phyloP scores from a whole-genome alignment of 2,329 filamentous ascomycete genomes.

The Curvularia eragrostidis region DNA sequence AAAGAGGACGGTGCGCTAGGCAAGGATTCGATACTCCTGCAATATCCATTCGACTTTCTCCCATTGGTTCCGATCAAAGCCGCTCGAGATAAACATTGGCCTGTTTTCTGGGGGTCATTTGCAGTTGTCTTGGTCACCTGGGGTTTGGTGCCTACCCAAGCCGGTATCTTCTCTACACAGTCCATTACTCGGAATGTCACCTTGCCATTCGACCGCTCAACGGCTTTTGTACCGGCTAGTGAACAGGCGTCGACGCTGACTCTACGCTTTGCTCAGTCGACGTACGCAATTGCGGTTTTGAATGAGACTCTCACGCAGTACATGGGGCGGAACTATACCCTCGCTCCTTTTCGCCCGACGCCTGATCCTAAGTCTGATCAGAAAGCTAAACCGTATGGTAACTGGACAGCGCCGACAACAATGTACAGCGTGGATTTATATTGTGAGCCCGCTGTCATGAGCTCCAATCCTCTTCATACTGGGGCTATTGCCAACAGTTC shows the following conservation, averaged over 20 bases:
- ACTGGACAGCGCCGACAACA: conserved; percentile 36
- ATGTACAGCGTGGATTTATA: conserved; percentile 46
- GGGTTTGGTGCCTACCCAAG: conserved; percentile 62
- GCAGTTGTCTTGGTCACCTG: conserved; percentile 62
- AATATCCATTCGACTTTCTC: conserved; percentile 62
- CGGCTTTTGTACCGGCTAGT: conserved; percentile 30
- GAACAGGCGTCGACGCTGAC: conserved; percentile 45
- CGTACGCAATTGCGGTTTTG: conserved; percentile 57
- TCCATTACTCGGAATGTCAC: conserved; percentile 32
- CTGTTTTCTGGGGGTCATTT: conserved; percentile 57
- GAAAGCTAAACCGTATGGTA: conserved; percentile 11
- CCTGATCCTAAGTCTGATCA: conserved; percentile 13
- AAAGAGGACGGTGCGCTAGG: conserved; percentile 54
- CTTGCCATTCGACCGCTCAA: conserved; percentile 26
- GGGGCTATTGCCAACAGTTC: background rate
- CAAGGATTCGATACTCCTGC: conserved; percentile 57
- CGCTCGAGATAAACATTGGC: conserved; percentile 57
- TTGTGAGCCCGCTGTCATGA: conserved; percentile 35
- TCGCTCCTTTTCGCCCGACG: conserved; percentile 53
- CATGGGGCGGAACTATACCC: conserved; percentile 52
- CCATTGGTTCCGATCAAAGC: conserved; percentile 42
- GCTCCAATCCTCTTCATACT: too few relatives aligned
- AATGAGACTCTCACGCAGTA: conserved; percentile 55
- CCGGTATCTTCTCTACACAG: conserved; percentile 58
- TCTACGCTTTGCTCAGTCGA: conserved; percentile 52